Conservation (phyloP, 495 filamentous ascomycete species). For the Aspergillus haitiensis region DNA sequence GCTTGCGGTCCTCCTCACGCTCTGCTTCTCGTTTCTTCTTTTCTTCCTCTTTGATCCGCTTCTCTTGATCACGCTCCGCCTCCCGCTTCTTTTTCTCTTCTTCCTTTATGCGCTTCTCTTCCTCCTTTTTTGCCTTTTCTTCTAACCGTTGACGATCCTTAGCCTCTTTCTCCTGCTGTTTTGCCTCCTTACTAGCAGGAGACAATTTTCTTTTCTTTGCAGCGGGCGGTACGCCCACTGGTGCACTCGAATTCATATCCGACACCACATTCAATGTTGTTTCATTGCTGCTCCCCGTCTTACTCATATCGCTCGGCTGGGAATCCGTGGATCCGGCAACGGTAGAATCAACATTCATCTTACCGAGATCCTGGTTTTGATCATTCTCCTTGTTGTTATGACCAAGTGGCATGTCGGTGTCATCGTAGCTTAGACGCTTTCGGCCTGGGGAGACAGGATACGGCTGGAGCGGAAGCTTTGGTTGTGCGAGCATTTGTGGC, state of each 20-base stretch:
- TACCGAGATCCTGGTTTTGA: not conserved
- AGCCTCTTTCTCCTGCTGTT: constrained; percentile 49
- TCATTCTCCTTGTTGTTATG: not conserved
- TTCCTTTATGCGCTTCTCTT: constrained; percentile 46
- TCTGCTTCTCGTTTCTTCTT: constrained; percentile 34
- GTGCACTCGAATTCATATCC: constrained; percentile 1
- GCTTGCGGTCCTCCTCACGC: constrained; percentile 2
- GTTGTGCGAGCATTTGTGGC: constrained; percentile 1
- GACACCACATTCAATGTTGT: not conserved
- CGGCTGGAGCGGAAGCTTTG: not conserved
- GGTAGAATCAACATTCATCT: not conserved
- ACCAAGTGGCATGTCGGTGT: not conserved
- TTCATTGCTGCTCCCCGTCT: not conserved
- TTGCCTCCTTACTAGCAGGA: constrained; percentile 54
- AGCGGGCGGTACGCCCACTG: constrained; percentile 13
- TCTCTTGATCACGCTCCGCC: too few species aligned
- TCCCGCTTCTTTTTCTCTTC: constrained; percentile 46
- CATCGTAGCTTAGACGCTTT: constrained; percentile 3
- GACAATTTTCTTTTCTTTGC: constrained; percentile 57
- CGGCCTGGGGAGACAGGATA: constrained; percentile 6
- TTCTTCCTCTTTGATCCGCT: constrained; percentile 46
- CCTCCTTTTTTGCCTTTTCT: constrained; percentile 47
- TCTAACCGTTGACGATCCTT: constrained; percentile 48
- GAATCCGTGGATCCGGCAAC: not conserved
- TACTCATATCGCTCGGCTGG: too few species aligned